Base-by-base conservation (phyloP, 2,329 filamentous ascomycete genomes). In the Aspergillus bombycis region DNA sequence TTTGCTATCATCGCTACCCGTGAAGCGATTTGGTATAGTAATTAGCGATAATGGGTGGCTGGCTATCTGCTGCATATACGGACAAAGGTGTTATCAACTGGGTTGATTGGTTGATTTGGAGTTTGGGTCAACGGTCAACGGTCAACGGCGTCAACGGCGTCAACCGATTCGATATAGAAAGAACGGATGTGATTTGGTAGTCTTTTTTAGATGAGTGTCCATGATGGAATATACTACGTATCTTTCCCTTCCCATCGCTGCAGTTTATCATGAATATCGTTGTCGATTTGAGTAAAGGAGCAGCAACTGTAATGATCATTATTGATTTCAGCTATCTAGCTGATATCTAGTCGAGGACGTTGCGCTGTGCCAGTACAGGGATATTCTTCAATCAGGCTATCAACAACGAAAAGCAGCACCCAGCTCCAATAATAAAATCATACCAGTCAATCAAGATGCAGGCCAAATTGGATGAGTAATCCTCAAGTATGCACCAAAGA, bases 161-260 rank as follows among this genome's bases (percentile, higher is more conserved):
- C 52, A 38, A 9, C 52, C 52, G n/a, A 38, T 55, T 36, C 19
- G 1, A 34, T 38, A 55, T 38, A 55, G 52, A 55, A 21, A 28
- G 50, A 12, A 34, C 10, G n/a, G 28, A 36, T 54, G 32, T 23
- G 52, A 36, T 38, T 26, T 26, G 32, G 52, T 36, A 8, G 45
- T 45, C n/a, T 45, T 45, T 21, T 36, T 34, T 54, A 54, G 50
- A 54, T 54, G 19, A n/a, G n/a, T 54, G 30, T 38, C n/a, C 52
- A 55, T 38, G 52, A 55, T 55, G 52, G 52, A 55, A 55, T 55
- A 55, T 55, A 55, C 50, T 34, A 54, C 50, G n/a, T 12, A 11
- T 52, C 26, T 26, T 16, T 53, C 28, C 11, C 32, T 26, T 53
- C 19, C 9, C 19, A 8, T 41, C 6, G 9, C 16, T 41, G 36